A percentile compares a stretch with the other conserved stretches of the same genome.
These are phyloP conservation scores for Fusarium nisikadoi DNA, from an alignment of 2,329 filamentous ascomycete species.

Conservation along the genomic window DNA sequence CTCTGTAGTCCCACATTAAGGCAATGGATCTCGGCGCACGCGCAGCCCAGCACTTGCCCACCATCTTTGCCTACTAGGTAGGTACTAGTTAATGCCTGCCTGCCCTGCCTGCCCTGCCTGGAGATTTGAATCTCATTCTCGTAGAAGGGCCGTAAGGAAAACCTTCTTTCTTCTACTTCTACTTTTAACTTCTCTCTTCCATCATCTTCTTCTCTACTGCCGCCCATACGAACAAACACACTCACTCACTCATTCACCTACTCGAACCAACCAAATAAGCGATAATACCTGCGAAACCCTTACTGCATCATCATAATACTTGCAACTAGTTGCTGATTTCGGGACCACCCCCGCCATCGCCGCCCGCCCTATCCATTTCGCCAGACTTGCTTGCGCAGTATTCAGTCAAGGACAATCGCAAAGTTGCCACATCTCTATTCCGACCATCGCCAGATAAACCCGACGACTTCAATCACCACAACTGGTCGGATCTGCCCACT, in stretches of 20 bases:
- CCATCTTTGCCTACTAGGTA: not conserved
- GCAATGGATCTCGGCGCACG: conserved; percentile 20
- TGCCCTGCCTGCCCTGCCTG: conserved; percentile 27
- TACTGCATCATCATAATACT: conserved; percentile 20
- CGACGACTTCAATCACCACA: not conserved
- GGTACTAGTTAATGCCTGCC: conserved; percentile 1
- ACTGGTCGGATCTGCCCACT: not conserved
- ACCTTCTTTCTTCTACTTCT: conserved; percentile 30
- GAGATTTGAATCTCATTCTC: conserved; percentile 28
- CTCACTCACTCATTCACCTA: not conserved
- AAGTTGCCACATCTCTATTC: conserved; percentile 12
- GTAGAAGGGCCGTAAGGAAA: conserved; percentile 36
- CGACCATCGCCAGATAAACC: not conserved
- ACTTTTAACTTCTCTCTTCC: conserved; percentile 20
- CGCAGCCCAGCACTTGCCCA: conserved; percentile 17
- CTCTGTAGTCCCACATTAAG: conserved; percentile 26
- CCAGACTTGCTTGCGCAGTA: conserved; percentile 7
- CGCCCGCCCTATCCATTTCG: conserved; percentile 14
- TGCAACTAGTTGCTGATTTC: conserved; percentile 18
- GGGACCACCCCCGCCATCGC: conserved; percentile 30
- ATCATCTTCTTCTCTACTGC: conserved; percentile 25
- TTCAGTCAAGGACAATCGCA: conserved; percentile 12
- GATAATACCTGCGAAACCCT: conserved; percentile 15
- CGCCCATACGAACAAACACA: not conserved
- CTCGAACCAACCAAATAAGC: not conserved